Evolutionary conservation across 768 basidiomycete species (phyloP).

Genomic region (Rhodosporidiobolus sp.): DNA sequence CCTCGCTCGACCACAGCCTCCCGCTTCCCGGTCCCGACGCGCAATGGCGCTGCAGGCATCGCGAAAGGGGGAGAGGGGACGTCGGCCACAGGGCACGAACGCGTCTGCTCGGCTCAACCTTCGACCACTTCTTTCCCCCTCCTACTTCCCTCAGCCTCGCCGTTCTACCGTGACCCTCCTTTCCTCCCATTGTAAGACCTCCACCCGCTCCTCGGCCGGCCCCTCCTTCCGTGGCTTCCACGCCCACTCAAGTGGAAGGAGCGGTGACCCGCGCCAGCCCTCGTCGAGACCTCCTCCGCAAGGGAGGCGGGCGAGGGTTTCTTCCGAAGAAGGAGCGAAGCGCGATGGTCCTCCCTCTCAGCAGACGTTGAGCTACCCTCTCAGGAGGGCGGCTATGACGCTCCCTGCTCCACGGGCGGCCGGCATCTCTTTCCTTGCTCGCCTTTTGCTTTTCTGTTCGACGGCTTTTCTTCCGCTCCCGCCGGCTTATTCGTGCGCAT

Average conservation of each 20-base stretch:
- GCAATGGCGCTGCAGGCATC: too few relatives aligned
- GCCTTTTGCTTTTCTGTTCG: too few relatives aligned
- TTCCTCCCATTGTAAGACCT: background rate
- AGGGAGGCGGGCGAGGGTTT: background rate
- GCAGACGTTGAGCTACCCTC: conserved; percentile 4
- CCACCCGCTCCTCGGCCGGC: conserved; percentile 7
- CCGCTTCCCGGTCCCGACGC: too few relatives aligned
- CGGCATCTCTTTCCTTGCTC: background rate
- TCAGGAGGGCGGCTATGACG: conserved; percentile 3
- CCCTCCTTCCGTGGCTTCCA: background rate
- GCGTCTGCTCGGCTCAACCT: background rate
- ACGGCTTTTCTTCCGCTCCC: background rate
- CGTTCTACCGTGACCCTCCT: background rate
- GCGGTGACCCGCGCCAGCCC: conserved; percentile 6
- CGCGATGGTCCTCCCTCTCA: conserved; percentile 35
- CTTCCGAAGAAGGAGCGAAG: conserved; percentile 8
- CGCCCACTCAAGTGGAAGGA: background rate
- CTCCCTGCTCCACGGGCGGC: conserved; percentile 14
- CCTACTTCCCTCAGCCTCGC: too few relatives aligned
- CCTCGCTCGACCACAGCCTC: too few relatives aligned
- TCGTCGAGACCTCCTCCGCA: background rate
- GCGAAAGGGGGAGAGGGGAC: too few relatives aligned
- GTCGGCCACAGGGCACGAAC: too few relatives aligned
- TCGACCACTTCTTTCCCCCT: background rate
- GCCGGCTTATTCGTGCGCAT: background rate